Evolutionary conservation across 306 rosid species (phyloP).

Genomic region (Sechiopsis laciniata): DNA sequence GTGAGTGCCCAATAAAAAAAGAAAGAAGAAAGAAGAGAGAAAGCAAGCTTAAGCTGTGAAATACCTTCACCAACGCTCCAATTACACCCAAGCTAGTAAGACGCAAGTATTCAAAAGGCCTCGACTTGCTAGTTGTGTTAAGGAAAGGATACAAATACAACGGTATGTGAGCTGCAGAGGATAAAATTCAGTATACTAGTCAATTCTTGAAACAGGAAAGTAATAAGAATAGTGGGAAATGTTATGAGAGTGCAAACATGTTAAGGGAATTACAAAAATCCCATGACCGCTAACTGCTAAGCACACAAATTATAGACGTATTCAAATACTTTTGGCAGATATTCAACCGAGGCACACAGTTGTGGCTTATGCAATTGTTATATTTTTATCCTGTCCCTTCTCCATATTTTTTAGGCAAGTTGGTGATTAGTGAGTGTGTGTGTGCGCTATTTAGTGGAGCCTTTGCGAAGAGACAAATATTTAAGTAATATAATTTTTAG

Average conservation of each 20-base stretch:
- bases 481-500: too few relatives aligned
- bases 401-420: background rate
- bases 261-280: background rate
- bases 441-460: too few relatives aligned
- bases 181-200: conserved; percentile 24
- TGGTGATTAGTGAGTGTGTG: too few relatives aligned
- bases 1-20: background rate
- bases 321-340: background rate
- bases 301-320: background rate
- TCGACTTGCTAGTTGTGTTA: conserved; percentile 61
- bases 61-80: conserved; percentile 86
- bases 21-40: background rate
- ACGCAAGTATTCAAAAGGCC: conserved; percentile 76
- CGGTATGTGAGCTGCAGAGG: conserved; percentile 67
- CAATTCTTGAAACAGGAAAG: background rate
- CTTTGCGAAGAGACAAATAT: too few relatives aligned
- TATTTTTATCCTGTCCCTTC: conserved; percentile 9
- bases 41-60: conserved; percentile 13
- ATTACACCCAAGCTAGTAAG: conserved; percentile 85
- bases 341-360: background rate
- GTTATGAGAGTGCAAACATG: conserved; percentile 9
- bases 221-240: background rate
- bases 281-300: background rate
- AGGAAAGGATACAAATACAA: conserved; percentile 80
- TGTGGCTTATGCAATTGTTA: background rate